Evolutionary conservation across 345 rosid species (phyloP), one percentile per base, ranked within the genome.

Genomic region (Hypericum androsaemum): DNA sequence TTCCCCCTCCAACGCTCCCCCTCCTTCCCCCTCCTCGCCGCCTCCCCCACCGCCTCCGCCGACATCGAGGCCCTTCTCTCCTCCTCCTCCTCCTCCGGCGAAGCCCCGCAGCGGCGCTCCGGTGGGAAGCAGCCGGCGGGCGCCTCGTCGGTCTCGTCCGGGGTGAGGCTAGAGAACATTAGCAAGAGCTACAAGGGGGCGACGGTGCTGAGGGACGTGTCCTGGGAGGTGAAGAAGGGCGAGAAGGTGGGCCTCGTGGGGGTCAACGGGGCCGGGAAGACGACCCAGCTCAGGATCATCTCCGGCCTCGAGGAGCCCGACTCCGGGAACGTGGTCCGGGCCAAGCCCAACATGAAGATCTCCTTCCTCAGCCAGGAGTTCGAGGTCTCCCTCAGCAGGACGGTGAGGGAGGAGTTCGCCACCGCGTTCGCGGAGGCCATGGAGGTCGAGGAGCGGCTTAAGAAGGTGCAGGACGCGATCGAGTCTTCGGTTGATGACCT

Each of bases 261-360:
- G 0, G 92, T 90, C 0, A 90, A 90, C 37, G 98, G 98, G 5
- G 98, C 98, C 0, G 98, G 98, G 16, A 90, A 90, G 71, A 90
- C 98, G 37, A 90, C 96, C 36, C 98, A 90, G 74, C 61, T 87
- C 73, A 82, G 81, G 71, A 90, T 90, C 42, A 90, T 90, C 39
- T 41, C 95, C 0, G 98, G 98, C 5, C 82, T 68, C 50, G 98
- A 90, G 45, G 89, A 82, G 37, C 86, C 98, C 7, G 96, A 90
- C 75, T 74, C 89, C 10, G 98, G 98, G 8, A 82, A 80, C 41
- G 95, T 90, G 10, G 71, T 90, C 7, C 84, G 80, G 68, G 95
- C 88, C 8, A 87, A 79, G 70, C 52, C 67, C 12, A 68, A 82
- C 54, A 74, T 90, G 92, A 90, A 84, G 68, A 50, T 82, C 3